Percentiles rank a stretch among this genome's conserved stretches.
Conservation (phyloP, 2,329 filamentous ascomycete species). For the Nothophaeocryptopus gaeumannii region DNA sequence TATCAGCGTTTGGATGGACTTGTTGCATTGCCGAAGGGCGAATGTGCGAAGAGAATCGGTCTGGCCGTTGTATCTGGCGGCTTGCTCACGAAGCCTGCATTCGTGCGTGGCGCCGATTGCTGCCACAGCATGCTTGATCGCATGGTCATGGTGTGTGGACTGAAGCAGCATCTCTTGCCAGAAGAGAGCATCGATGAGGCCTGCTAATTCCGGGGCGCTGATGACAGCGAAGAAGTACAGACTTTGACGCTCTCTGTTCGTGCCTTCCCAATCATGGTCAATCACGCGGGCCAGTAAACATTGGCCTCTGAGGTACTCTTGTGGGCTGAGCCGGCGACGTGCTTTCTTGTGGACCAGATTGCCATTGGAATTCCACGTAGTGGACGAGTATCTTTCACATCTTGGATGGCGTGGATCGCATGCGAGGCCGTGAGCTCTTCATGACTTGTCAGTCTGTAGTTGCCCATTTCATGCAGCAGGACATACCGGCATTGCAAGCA, state of each 20-base stretch:
- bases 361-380: slow-evolving; percentile 1
- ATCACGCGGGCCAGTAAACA: neutral
- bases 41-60: slow-evolving; percentile 7
- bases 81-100: slow-evolving; percentile 7
- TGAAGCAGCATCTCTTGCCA: slow-evolving; percentile 5
- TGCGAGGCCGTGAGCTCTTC: neutral
- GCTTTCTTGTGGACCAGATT: neutral
- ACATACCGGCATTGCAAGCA: slow-evolving; percentile 1
- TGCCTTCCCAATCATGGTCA: neutral
- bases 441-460: neutral
- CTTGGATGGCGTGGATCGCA: neutral
- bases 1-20: slow-evolving; percentile 7
- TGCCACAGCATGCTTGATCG: slow-evolving; percentile 8
- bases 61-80: neutral
- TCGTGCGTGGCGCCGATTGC: slow-evolving; percentile 11
- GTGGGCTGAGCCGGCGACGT: neutral
- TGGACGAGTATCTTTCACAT: neutral
- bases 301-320: neutral
- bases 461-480: neutral
- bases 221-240: slow-evolving; percentile 5
- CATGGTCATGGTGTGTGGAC: slow-evolving; percentile 3
- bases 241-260: slow-evolving; percentile 2
- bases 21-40: slow-evolving; percentile 12
- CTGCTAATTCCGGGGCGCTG: slow-evolving; percentile 2
- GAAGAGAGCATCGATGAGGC: slow-evolving; percentile 1